phyloP scores from a whole-genome alignment of 2,329 filamentous ascomycete species.

The Diplodia corticola region DNA sequence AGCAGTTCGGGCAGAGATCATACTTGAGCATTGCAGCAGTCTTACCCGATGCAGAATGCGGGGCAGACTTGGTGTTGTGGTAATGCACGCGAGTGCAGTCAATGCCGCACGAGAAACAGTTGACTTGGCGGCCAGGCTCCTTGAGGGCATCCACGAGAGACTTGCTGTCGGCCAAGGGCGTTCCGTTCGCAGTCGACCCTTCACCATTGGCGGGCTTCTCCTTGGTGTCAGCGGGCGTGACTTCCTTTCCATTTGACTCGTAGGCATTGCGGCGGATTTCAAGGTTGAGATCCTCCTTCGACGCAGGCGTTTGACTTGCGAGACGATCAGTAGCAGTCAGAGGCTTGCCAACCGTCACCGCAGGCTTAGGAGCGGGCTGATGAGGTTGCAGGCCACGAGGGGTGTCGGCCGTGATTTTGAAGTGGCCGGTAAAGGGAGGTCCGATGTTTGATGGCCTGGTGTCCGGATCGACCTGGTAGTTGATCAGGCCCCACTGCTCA shows the following conservation, averaged over 20 bases:
- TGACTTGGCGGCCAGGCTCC: slow-evolving; percentile 66
- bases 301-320: slow-evolving; percentile 63
- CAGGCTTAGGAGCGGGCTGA: slow-evolving; percentile 81
- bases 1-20: slow-evolving; percentile 90
- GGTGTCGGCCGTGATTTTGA: slow-evolving; percentile 93
- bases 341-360: slow-evolving; percentile 60
- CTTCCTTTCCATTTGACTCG: slow-evolving; percentile 84
- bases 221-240: slow-evolving; percentile 70
- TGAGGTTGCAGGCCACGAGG: slow-evolving; percentile 92
- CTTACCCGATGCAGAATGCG: slow-evolving; percentile 52
- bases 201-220: slow-evolving; percentile 62
- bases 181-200: slow-evolving; percentile 65
- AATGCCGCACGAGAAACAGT: slow-evolving; percentile 89
- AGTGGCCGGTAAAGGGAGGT: slow-evolving; percentile 95
- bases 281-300: slow-evolving; percentile 84
- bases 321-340: slow-evolving; percentile 69
- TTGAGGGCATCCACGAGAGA: slow-evolving; percentile 60
- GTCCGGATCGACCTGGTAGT: slow-evolving; percentile 98
- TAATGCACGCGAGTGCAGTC: slow-evolving; percentile 78
- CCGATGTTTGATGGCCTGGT: slow-evolving; percentile 93
- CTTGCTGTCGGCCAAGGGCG: slow-evolving; percentile 61
- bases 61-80: slow-evolving; percentile 65
- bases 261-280: slow-evolving; percentile 94
- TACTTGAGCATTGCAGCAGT: slow-evolving; percentile 65
- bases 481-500: slow-evolving; percentile 98